These are phyloP conservation scores for Apiospora koreana DNA, from an alignment of 2,329 filamentous ascomycete genomes.

Conservation along the genomic window DNA sequence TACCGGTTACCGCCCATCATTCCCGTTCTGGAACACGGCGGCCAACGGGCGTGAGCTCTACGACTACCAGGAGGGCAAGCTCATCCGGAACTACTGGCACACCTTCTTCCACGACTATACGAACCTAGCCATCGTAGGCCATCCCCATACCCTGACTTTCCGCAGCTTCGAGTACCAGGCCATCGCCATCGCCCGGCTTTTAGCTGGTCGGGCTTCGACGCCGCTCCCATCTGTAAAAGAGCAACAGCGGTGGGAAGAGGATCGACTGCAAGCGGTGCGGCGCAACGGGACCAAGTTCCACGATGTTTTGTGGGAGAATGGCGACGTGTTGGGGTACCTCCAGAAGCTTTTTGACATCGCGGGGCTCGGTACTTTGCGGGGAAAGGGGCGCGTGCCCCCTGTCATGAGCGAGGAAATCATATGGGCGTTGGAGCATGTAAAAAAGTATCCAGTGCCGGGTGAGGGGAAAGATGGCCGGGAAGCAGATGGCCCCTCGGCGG, in stretches of 20 bases:
- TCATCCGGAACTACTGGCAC: conserved; percentile 51
- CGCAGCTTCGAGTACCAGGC: conserved; percentile 59
- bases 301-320: conserved; percentile 47
- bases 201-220: conserved; percentile 40
- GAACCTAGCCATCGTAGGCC: conserved; percentile 51
- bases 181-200: conserved; percentile 51
- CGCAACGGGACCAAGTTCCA: conserved; percentile 48
- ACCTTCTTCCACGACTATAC: conserved; percentile 51
- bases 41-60: conserved; percentile 48
- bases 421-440: conserved; percentile 50
- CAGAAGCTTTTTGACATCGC: conserved; percentile 47
- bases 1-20: conserved; percentile 45
- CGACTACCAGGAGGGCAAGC: conserved; percentile 47
- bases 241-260: conserved; percentile 48
- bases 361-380: conserved; percentile 48
- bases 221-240: conserved; percentile 40
- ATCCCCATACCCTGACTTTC: conserved; percentile 54
- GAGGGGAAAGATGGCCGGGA: background rate
- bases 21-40: conserved; percentile 49
- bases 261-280: conserved; percentile 33
- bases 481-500: background rate
- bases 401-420: conserved; percentile 42
- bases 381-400: conserved; percentile 49
- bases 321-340: conserved; percentile 51
- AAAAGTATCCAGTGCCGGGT: conserved; percentile 42